Base-by-base conservation (phyloP, 2,329 filamentous ascomycete genomes). In the Botrytis aclada region DNA sequence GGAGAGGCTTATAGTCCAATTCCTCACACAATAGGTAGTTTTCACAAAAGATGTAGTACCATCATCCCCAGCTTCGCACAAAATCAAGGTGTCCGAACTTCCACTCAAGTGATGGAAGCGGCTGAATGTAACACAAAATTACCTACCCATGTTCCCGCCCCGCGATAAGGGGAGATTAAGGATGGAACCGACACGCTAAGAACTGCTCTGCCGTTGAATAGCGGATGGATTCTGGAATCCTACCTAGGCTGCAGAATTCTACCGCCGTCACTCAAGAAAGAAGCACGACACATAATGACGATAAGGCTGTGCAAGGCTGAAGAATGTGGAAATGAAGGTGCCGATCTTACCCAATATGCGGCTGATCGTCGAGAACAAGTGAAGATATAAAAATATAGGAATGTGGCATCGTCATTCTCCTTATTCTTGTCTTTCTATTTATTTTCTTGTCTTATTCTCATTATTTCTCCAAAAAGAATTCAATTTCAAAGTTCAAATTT, bases 281-380 rank as follows among this genome's bases (percentile, higher is more conserved):
- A 25, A n/a, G 37, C 18, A 56, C 43, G 25, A 22, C 47, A 25
- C 47, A 56, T 18, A 7, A 54, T 67, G 45, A 67, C 25, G 45
- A 39, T 54, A n/a, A 32, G 37, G 10, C 32, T 39, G 20, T 37
- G n/a, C 18, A 32, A 54, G n/a, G 58, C 43, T 64, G 45, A 43
- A 41, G 45, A 45, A 71, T 71, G 69, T 65, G 58, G 29, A 71
- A 41, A 71, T 71, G 25, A 65, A 54, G 37, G 4, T n/a, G 60
- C 25, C 18, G 47, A 69, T 69, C 34, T 1, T 32, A 25, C 10
- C 22, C 43, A 14, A 32, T 7, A 5, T 32, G 43, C 39, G 20
- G 54, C 18, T 70, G 67, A 45, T 45, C n/a, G 18, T 62, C 14
- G 20, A 45, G 29, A n/a, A 37, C n/a, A 37, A 45, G 32, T 37